phyloP scores from a whole-genome alignment of 1,284 basidiomycete species.

The Entoloma clypeatum region DNA sequence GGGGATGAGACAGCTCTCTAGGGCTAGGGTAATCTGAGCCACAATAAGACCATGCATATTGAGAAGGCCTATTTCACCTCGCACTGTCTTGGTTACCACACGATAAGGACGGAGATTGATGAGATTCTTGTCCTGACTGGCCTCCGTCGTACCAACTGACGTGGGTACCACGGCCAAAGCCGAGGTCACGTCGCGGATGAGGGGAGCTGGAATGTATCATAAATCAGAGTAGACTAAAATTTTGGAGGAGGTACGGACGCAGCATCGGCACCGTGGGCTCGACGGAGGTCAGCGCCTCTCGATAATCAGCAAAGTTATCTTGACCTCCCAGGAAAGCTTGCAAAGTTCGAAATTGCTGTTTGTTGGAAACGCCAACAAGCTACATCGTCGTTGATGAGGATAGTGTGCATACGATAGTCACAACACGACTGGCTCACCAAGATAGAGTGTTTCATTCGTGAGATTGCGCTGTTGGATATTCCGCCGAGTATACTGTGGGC shows the following conservation, averaged over 20 bases:
- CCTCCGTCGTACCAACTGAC: slow-evolving; percentile 11
- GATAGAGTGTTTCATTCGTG: slow-evolving; percentile 31
- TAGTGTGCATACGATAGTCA: slow-evolving; percentile 6
- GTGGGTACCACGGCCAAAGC: slow-evolving; percentile 19
- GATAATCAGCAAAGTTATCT: slow-evolving; percentile 31
- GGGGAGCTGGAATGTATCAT: slow-evolving; percentile 18
- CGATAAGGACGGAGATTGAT: slow-evolving; percentile 25
- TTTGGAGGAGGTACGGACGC: slow-evolving; percentile 15
- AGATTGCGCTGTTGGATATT: slow-evolving; percentile 29
- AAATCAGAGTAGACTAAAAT: slow-evolving; percentile 1
- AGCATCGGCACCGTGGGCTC: slow-evolving; percentile 34
- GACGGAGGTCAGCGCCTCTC: slow-evolving; percentile 30
- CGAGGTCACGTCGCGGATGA: slow-evolving; percentile 25
- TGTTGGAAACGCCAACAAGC: slow-evolving; percentile 22
- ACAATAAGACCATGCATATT: neutral
- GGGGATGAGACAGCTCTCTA: slow-evolving; percentile 25
- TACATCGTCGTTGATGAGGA: slow-evolving; percentile 10
- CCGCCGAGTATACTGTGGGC: slow-evolving; percentile 37
- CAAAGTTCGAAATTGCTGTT: slow-evolving; percentile 25
- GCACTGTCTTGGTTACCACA: slow-evolving; percentile 21
- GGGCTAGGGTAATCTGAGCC: slow-evolving; percentile 14
- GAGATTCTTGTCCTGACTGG: slow-evolving; percentile 14
- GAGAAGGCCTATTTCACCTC: slow-evolving; percentile 16
- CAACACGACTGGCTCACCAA: slow-evolving; percentile 20
- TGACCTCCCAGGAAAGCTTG: slow-evolving; percentile 24